A percentile compares a stretch with the other conserved stretches of the same genome.
These are phyloP conservation scores for Penicillium macrosclerotiorum DNA, from an alignment of 495 filamentous ascomycete genomes.

Conservation along the genomic window DNA sequence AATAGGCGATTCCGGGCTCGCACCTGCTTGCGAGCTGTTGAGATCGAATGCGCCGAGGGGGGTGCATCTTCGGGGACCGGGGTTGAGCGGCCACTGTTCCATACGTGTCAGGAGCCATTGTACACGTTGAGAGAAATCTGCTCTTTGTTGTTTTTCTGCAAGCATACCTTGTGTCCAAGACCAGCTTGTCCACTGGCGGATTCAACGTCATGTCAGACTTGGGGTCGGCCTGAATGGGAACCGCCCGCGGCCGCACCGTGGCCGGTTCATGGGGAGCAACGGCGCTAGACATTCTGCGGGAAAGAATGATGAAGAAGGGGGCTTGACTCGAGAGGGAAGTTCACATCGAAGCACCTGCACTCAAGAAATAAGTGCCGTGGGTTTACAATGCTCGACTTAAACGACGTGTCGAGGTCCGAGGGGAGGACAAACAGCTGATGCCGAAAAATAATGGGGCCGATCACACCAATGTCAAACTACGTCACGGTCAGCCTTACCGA, in stretches of 20 bases:
- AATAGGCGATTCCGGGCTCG: slow-evolving; percentile 85
- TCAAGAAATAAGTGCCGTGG: background rate
- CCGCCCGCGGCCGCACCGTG: slow-evolving; percentile 32
- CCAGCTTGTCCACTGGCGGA: slow-evolving; percentile 25
- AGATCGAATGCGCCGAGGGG: slow-evolving; percentile 82
- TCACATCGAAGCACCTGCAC: slow-evolving; percentile 22
- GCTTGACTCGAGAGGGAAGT: slow-evolving; percentile 1
- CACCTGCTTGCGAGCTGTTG: slow-evolving; percentile 77
- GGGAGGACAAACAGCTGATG: background rate
- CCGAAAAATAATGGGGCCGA: slow-evolving; percentile 10
- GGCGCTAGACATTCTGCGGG: slow-evolving; percentile 36
- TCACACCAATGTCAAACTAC: slow-evolving; percentile 14
- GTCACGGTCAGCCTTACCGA: slow-evolving; percentile 17
- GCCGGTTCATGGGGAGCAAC: slow-evolving; percentile 29
- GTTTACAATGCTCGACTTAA: too few species aligned
- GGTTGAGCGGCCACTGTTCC: slow-evolving; percentile 83
- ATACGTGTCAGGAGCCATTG: slow-evolving; percentile 6
- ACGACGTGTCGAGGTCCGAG: background rate
- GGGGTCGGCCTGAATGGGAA: slow-evolving; percentile 21
- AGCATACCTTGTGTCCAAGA: slow-evolving; percentile 31
- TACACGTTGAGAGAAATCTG: too few species aligned
- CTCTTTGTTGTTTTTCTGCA: too few species aligned
- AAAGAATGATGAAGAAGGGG: slow-evolving; percentile 4
- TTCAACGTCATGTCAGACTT: slow-evolving; percentile 22
- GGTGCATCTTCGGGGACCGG: slow-evolving; percentile 88